Conservation (phyloP, 208 protist genomes). For the Tritrichomonas musculus region DNA sequence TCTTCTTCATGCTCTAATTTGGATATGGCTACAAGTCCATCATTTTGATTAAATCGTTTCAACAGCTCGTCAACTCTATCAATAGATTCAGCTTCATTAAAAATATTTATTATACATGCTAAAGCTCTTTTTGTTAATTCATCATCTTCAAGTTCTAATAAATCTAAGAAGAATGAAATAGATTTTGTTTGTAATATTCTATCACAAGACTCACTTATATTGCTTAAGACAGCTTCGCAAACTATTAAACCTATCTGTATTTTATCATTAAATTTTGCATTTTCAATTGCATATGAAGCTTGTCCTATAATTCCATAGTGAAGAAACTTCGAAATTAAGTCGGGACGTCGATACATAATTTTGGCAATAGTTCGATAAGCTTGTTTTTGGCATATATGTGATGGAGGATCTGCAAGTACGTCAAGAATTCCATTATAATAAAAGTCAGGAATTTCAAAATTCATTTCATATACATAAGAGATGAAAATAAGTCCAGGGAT, state of each 20-base stretch:
- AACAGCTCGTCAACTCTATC: background rate
- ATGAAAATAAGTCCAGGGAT: background rate
- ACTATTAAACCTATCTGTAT: background rate
- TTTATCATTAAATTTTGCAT: background rate
- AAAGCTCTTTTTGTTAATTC: background rate
- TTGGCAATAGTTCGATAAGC: background rate
- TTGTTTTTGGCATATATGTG: background rate
- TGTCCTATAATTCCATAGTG: background rate
- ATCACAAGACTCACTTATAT: background rate
- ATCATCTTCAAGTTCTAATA: background rate
- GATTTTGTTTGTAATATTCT: constrained; percentile 14
- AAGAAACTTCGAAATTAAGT: background rate
- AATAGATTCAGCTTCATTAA: background rate
- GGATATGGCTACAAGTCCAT: background rate
- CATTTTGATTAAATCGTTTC: background rate
- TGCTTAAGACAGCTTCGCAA: background rate
- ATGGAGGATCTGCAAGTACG: background rate
- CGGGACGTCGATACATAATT: background rate
- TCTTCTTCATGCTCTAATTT: background rate
- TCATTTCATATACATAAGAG: background rate
- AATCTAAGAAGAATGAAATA: background rate
- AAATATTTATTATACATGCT: background rate
- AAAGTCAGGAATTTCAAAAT: background rate
- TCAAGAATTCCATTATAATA: background rate
- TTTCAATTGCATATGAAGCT: background rate